Evolutionary conservation across 192 early-diverging fungal genomes (phyloP).

Genomic region (Cladochytrium replicatum): DNA sequence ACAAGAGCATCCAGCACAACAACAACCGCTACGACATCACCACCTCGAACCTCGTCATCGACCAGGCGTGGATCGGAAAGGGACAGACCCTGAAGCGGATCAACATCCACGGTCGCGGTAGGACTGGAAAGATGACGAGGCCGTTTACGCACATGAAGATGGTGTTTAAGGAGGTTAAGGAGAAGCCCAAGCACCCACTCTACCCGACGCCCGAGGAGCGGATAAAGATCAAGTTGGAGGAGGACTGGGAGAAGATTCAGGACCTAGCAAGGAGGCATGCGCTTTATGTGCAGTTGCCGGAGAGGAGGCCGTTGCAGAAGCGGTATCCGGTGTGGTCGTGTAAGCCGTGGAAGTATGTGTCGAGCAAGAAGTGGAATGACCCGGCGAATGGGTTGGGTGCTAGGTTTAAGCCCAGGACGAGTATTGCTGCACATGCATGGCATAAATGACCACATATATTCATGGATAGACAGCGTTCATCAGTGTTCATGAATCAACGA

Average conservation of each 20-base stretch:
- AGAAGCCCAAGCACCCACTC: background rate
- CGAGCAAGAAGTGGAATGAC: constrained; percentile 23
- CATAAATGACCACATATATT: too few species aligned
- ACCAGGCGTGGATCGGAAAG: constrained; percentile 78
- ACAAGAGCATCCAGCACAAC: constrained; percentile 13
- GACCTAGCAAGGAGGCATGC: constrained; percentile 20
- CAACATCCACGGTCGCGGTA: constrained; percentile 65
- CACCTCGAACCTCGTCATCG: constrained; percentile 16
- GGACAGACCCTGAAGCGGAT: constrained; percentile 64
- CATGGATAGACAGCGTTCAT: too few species aligned
- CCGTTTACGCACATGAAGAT: constrained; percentile 75
- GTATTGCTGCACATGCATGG: too few species aligned
- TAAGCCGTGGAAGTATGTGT: constrained; percentile 41
- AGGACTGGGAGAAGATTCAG: constrained; percentile 17
- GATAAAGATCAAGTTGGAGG: constrained; percentile 13
- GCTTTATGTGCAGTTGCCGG: constrained; percentile 23
- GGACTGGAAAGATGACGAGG: constrained; percentile 65
- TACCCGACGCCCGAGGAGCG: background rate
- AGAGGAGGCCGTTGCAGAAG: constrained; percentile 15
- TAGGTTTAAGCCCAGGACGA: too few species aligned
- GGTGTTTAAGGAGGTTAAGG: constrained; percentile 48
- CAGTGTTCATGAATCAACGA: too few species aligned
- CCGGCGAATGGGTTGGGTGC: constrained; percentile 24
- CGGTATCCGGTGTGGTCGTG: constrained; percentile 28
- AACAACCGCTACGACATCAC: constrained; percentile 9